A percentile compares a stretch with the other conserved stretches of the same genome.
Conservation (phyloP, 2,329 filamentous ascomycete genomes). For the Biscogniauxia mediterranea region DNA sequence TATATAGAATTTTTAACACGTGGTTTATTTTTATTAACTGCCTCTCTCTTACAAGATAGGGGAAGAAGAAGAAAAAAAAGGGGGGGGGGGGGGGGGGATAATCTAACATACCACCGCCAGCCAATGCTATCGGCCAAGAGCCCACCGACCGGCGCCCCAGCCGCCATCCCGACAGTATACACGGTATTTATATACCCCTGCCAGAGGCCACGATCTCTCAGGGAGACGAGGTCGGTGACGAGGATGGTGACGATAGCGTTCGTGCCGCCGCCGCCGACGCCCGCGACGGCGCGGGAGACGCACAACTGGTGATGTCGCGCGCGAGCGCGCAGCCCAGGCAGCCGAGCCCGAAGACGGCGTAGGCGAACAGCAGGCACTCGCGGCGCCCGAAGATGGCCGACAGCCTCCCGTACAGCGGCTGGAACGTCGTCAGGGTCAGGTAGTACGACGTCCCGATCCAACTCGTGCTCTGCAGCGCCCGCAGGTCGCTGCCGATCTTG, state of each 20-base stretch:
- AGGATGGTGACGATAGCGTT: slow-evolving; percentile 46
- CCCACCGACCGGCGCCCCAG: slow-evolving; percentile 36
- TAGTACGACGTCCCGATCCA: slow-evolving; percentile 33
- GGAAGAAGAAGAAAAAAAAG: slow-evolving; percentile 9
- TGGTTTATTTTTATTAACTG: no score
- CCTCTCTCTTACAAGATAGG: no score
- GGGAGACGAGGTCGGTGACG: slow-evolving; percentile 48
- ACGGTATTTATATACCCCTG: slow-evolving; percentile 36
- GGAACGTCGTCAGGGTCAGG: slow-evolving; percentile 39
- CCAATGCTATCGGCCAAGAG: slow-evolving; percentile 28
- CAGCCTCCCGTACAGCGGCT: slow-evolving; percentile 47
- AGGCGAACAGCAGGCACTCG: slow-evolving; percentile 36
- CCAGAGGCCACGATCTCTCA: slow-evolving; percentile 45
- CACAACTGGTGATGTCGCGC: slow-evolving; percentile 42
- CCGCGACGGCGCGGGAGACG: slow-evolving; percentile 32
- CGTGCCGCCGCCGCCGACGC: slow-evolving; percentile 37
- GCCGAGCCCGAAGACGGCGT: slow-evolving; percentile 47
- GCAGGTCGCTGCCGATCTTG: slow-evolving; percentile 71
- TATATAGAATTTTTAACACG: no score
- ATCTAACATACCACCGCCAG: slow-evolving; percentile 43
- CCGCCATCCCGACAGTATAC: slow-evolving; percentile 33
- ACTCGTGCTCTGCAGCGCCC: slow-evolving; percentile 70
- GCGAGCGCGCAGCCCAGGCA: slow-evolving; percentile 46
- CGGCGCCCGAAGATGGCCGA: slow-evolving; percentile 49
- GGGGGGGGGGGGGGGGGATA: no score